Base-by-base conservation (phyloP, 345 rosid genomes). In the Lenwebbia sp. region DNA sequence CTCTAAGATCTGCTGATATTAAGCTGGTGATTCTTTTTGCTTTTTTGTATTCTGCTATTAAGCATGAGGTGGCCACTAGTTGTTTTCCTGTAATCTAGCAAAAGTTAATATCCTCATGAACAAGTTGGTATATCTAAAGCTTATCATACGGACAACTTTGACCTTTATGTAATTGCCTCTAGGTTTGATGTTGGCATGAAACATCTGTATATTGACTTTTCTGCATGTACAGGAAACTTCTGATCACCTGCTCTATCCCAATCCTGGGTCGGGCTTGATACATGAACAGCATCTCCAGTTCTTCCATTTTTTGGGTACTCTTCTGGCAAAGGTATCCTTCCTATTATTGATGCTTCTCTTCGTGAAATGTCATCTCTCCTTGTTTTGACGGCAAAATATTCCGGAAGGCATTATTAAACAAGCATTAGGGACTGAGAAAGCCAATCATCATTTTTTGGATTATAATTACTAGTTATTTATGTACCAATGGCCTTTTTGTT, bases 261-360 rank as follows among this genome's bases (percentile, higher is more conserved):
- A 96, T 93, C 99, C 99, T 88, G 99, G 99, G 86, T 97, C 99
- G 33, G 99, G 98, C 91, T 88, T 97, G 95, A 90, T 93, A 88
- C 99, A 97, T 91, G 98, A 96, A 82, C 99, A 97, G 78, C 99
- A 97, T 91, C 95, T 97, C 82, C 99, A 96, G 84, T 96, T 96
- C 93, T 97, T 96, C 87, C 95, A 95, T 92, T 97, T 97, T 89
- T 95, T 97, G 83, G 99, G 99, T 75, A 93, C 92, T 85, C 98
- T 97, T 84, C 94, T 97, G 50, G 97, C 95, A 30, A 97, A 97
- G 94, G 99, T 97, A 90, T 83, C 85, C 81, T 86, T 33, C 13
- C 44, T 37, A 82, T 15, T 86, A 87, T 55, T 52, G 70, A 83
- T 82, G 30, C 82, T 47, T n/a, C 23, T 82, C 40, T 52, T 83